Base-by-base conservation (phyloP, 805 yeast species). In the Yarrowia deformans region DNA sequence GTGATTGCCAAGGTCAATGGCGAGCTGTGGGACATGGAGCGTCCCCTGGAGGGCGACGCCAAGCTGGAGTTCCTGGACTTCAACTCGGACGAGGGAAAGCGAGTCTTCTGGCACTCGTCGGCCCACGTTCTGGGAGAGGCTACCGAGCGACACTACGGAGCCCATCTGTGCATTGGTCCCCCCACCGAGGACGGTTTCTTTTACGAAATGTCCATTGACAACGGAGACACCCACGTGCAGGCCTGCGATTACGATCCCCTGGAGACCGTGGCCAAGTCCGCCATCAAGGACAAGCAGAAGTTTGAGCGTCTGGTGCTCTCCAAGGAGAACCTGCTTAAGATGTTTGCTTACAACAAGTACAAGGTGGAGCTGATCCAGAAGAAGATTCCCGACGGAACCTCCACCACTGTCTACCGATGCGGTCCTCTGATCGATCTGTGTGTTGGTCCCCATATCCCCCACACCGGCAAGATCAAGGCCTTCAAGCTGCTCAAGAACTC, bases 101-200 rank as follows among this genome's bases (percentile, higher is more conserved):
- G 88, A 73, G 98, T 94, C 43, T 95, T 95, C 82, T 95, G 99
- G 99, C 99, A 95, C 80, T 95, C 99, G 2, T 90, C 97, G 73
- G 99, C 99, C 67, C 99, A 95, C 81, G 94, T 95, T 69, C 83
- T 95, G 75, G 99, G 99, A 81, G 99, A 95, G 83, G 94, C 98
- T 61, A 90, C 97, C 83, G 99, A 95, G 82, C 90, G 97, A 79
- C 95, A 92, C 80, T 84, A 89, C 79, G 98, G 98, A 74, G 96
- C 97, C 73, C 97, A 94, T 79, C 87, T 95, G 73, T 88, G 91
- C 79, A 83, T 88, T 72, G 99, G 99, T 73, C 99, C 99, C 40
- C 99, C 99, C 79, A 94, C 97, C 71, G 92, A 89, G 69, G 98
- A 94, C 72, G 99, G 99, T 56, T 95, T 95, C 82, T 95, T 94